Evolutionary conservation across 2,329 filamentous ascomycete genomes (phyloP), one percentile per base, ranked within the genome.

Genomic region (Septoria petroselini): DNA sequence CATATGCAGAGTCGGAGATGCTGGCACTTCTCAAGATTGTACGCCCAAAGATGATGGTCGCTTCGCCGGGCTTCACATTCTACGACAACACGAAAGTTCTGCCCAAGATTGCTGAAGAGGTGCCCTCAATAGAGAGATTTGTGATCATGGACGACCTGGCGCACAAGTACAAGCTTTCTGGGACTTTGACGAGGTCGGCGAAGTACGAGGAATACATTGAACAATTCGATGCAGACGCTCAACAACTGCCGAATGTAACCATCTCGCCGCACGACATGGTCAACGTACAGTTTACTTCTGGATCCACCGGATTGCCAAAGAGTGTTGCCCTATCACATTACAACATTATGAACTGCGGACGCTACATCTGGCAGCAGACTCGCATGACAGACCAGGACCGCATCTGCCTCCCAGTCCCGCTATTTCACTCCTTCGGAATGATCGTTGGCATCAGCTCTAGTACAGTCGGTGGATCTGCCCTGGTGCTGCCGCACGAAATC

Each of bases 341-440:
- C 55, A 62, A 62, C 41, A 62, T 62, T 42, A 61, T 62, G 60
- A 62, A 63, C 45, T 60, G 58, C 37, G 60, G 59, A 19, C 55
- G 60, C 7, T 55, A 61, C 27, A 61, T 62, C 45, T 61, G 60
- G 59, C 56, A 61, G 31, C 60, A 62, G 47, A 59, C 57, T 11
- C 54, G 59, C 7, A 62, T 62, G 54, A 58, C 57, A 21, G 71
- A 79, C 2, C 71, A 76, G 37, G 86, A 91, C 63, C 73, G 83
- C 9, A 76, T 94, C 9, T 91, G 87, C 73, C 91, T 88, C 64
- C 88, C 87, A 2, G 87, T 87, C 0, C 88, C 88, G 0, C 76
- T 93, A 2, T 93, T 93, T 74, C 88, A 93, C 72, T 91, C 86
- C 71, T 91, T 91, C 64, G 87, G 87, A 2, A 79, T 91, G 14